A percentile compares a stretch with the other conserved stretches of the same genome.
phyloP scores from a whole-genome alignment of 257 asterid genomes.

The Rubia yunnanensis region DNA sequence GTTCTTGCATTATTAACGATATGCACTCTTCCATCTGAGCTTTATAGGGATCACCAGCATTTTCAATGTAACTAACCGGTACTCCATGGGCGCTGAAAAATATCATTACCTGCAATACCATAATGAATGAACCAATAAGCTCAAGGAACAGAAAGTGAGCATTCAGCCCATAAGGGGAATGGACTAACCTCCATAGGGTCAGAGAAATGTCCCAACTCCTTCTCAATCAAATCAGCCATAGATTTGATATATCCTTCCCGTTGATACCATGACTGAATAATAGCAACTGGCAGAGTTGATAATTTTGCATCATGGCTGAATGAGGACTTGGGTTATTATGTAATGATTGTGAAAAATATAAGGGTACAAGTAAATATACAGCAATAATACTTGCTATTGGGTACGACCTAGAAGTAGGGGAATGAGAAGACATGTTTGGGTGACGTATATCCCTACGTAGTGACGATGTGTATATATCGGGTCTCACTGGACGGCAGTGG shows the following conservation, averaged over 20 bases:
- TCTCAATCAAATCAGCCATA: slow-evolving; percentile 85
- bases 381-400: too few relatives aligned
- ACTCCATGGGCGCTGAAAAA: slow-evolving; percentile 98
- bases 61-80: slow-evolving; percentile 84
- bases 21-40: slow-evolving; percentile 97
- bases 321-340: slow-evolving; percentile 12
- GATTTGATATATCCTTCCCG: slow-evolving; percentile 81
- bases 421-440: too few relatives aligned
- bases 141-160: background rate
- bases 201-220: slow-evolving; percentile 52
- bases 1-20: slow-evolving; percentile 80
- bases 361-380: background rate
- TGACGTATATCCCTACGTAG: too few relatives aligned
- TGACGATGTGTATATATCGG: too few relatives aligned
- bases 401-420: too few relatives aligned
- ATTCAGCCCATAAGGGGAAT: background rate
- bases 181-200: slow-evolving; percentile 55
- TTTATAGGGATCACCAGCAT: slow-evolving; percentile 88
- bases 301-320: slow-evolving; percentile 55
- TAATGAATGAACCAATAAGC: slow-evolving; percentile 9
- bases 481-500: too few relatives aligned
- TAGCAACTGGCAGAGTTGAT: slow-evolving; percentile 70
- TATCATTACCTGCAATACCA: slow-evolving; percentile 51
- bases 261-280: slow-evolving; percentile 93
- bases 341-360: slow-evolving; percentile 1